These are phyloP conservation scores for Mortierella sp. DNA, from an alignment of 371 early-diverging fungal species.

Conservation along the genomic window DNA sequence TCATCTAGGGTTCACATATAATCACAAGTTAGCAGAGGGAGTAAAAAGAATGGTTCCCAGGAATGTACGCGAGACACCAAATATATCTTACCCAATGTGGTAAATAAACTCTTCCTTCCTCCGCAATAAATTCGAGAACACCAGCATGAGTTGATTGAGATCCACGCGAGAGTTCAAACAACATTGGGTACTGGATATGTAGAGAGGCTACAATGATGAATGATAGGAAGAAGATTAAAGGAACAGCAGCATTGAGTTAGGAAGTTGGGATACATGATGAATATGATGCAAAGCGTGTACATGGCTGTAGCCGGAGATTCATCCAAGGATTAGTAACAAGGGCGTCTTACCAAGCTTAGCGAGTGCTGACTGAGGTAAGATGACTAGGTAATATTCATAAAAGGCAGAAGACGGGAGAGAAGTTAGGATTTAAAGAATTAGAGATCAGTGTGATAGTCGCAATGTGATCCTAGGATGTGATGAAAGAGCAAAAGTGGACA, in stretches of 20 bases:
- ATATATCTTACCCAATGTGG: slow-evolving; percentile 91
- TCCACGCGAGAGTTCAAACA: slow-evolving; percentile 83
- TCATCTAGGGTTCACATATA: slow-evolving; percentile 77
- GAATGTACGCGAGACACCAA: background rate
- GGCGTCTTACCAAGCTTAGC: slow-evolving; percentile 80
- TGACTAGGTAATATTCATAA: slow-evolving; percentile 64
- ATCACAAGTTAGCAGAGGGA: background rate
- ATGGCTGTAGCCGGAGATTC: slow-evolving; percentile 5
- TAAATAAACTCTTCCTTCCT: slow-evolving; percentile 95
- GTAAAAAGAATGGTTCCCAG: background rate
- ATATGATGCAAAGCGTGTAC: background rate
- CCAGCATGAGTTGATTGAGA: slow-evolving; percentile 90
- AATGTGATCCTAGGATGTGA: background rate
- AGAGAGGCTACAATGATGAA: slow-evolving; percentile 73
- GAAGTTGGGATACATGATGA: background rate
- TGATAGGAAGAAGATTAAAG: background rate
- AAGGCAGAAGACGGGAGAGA: no score
- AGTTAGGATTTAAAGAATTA: no score
- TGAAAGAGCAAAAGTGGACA: background rate
- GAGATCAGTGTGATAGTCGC: slow-evolving; percentile 10
- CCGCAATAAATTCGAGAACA: slow-evolving; percentile 99
- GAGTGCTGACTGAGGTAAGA: slow-evolving; percentile 92
- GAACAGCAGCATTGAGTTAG: background rate
- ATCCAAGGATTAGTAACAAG: background rate
- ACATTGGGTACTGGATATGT: slow-evolving; percentile 94